Percentiles rank a stretch among this genome's conserved stretches.
phyloP scores from a whole-genome alignment of 2,329 filamentous ascomycete species.

The Penicillium sp. region DNA sequence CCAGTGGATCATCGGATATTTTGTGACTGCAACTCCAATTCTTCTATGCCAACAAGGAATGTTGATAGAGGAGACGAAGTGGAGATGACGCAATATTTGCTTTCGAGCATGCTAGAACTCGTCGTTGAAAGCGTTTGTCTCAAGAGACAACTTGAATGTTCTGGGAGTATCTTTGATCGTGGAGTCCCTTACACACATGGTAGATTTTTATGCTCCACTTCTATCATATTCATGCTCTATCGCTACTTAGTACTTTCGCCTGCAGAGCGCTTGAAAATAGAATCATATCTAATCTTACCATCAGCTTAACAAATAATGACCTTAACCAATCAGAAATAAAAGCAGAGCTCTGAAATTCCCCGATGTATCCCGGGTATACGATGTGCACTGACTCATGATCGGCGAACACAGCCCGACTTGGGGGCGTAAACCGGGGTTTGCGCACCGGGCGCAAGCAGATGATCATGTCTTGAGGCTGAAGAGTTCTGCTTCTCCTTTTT shows the following conservation, averaged over 20 bases:
- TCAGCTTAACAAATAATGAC: too few species aligned
- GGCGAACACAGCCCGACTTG: constrained; percentile 14
- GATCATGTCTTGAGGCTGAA: constrained; percentile 29
- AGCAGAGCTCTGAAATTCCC: neutral
- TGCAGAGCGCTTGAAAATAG: neutral
- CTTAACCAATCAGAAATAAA: neutral
- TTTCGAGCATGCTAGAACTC: neutral
- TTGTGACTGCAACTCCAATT: too few species aligned
- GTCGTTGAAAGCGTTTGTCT: too few species aligned
- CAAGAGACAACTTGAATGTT: too few species aligned
- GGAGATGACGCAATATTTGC: neutral
- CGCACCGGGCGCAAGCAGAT: constrained; percentile 21
- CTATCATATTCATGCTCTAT: too few species aligned
- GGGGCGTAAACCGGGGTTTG: constrained; percentile 11
- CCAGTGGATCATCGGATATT: too few species aligned
- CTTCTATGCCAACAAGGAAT: too few species aligned
- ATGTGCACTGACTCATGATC: constrained; percentile 22
- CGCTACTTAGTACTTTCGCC: too few species aligned
- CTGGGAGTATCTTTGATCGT: too few species aligned
- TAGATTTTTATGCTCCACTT: too few species aligned
- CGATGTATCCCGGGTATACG: neutral
- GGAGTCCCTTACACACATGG: too few species aligned
- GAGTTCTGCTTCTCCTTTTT: constrained; percentile 7
- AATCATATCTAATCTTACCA: neutral
- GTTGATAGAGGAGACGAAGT: too few species aligned